These are phyloP conservation scores for Periconia digitata DNA, from an alignment of 2,329 filamentous ascomycete species.

Conservation along the genomic window DNA sequence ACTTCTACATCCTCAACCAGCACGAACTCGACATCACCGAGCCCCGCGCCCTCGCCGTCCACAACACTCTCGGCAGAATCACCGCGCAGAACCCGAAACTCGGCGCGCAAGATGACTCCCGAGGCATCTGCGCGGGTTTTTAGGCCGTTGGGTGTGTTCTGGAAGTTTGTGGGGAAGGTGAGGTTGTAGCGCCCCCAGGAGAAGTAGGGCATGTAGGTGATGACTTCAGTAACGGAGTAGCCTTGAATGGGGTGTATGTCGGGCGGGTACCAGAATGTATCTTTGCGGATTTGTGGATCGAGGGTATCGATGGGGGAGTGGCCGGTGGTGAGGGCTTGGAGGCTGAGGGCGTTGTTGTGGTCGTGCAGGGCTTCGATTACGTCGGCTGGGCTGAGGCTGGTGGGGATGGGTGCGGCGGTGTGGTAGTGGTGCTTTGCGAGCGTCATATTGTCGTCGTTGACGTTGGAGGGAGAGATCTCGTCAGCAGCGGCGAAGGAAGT, in stretches of 20 bases:
- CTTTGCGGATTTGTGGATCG: conserved; percentile 25
- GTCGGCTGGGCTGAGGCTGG: conserved; percentile 24
- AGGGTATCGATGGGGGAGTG: conserved; percentile 29
- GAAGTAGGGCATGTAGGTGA: conserved; percentile 32
- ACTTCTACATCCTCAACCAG: conserved; percentile 40
- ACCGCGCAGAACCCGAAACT: conserved; percentile 33
- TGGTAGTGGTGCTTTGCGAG: conserved; percentile 35
- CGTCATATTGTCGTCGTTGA: conserved; percentile 6
- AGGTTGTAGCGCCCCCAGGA: conserved; percentile 34
- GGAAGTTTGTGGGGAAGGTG: conserved; percentile 34
- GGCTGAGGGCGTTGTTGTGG: conserved; percentile 35
- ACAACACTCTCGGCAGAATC: conserved; percentile 27
- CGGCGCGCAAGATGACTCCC: conserved; percentile 33
- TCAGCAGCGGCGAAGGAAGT: not conserved
- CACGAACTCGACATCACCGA: conserved; percentile 36
- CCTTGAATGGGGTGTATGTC: conserved; percentile 29
- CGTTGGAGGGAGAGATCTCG: not conserved
- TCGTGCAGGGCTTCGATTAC: conserved; percentile 37
- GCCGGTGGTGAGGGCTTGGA: conserved; percentile 35
- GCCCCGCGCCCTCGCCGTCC: conserved; percentile 34
- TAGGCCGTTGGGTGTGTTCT: conserved; percentile 35
- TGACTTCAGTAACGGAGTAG: conserved; percentile 35
- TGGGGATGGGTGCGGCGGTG: conserved; percentile 31
- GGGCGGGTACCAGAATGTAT: conserved; percentile 39
- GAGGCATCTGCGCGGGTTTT: conserved; percentile 35